Base-by-base conservation (phyloP, 352 stramenopile species). In the Phytopythium sindhum region DNA sequence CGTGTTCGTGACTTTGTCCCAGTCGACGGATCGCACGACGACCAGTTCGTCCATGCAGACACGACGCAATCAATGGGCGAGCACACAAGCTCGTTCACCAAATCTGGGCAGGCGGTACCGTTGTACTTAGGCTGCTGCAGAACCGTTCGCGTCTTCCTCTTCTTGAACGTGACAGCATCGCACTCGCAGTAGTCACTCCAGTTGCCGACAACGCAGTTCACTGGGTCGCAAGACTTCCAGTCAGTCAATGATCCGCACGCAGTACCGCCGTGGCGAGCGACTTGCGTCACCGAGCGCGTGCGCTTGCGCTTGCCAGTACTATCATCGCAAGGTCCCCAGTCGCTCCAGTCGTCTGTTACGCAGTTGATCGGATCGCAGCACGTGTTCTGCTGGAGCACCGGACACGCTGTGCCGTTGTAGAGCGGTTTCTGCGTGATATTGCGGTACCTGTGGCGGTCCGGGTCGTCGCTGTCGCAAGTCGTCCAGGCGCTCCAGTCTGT, bases 1-100 rank as follows among this genome's bases (percentile, higher is more conserved):
- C 69, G 69, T 10, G 69, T 65, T 21, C 51, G 77, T 0, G 68
- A 80, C 67, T 87, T 87, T 57, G 69, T 80, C 24, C 79, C 66
- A 0, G 61, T 68, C 7, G 31, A 39, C 17, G 48, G 48, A 31
- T 87, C 59, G 56, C 78, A 88, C 9, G 7, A 53, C 1, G 70
- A 63, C 77, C 77, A 85, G 2, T 35, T 0, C 14, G 67, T 60
- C 67, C 67, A 87, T 0, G 50, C 44, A 59, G 64, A 79, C 48
- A 88, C 39, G 2, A 72, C 66, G 52, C 83, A 91, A 57, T 88
- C 59, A 21, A 87, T 53, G 1, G 79, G 75, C 1, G 80, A 70
- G 45, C 83, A 91, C 2, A 80, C 26, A 15, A 88, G 37, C 7
- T 84, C 74, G 29, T 90, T 86, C 19, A 65, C 74, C 6, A 78